Base-by-base conservation (phyloP, 345 rosid species). In the Streptanthus diversifolius region DNA sequence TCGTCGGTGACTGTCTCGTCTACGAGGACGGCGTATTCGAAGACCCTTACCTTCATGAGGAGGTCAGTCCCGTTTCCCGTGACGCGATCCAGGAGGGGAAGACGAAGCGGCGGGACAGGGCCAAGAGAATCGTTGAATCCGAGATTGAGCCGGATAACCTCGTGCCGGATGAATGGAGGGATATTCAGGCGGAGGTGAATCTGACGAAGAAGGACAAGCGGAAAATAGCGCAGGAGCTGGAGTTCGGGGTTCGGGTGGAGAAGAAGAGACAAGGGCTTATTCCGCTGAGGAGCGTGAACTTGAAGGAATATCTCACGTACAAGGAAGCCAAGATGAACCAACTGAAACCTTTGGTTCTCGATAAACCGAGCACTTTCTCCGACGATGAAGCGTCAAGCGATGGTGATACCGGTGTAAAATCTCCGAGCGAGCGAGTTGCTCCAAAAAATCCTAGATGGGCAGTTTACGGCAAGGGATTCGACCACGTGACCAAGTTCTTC, bases 371-470 rank as follows among this genome's bases (percentile, higher is more conserved):
- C 14, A 73, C 30, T 33, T 83, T 81, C 55, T 49, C 60, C 7
- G 77, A 32, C 9, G 69, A 74, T 41, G 71, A 41, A 35, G 74
- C 32, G 12, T 47, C 66, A 5, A 35, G 41, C 51, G 71, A 47
- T 25, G 55, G 6, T 40, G 81, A 57, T 37, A 43, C 39, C 41
- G 63, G 27, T 35, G 21, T 22, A 32, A 27, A 73, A 43, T 55
- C 57, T 66, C 70, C 77, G 10, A 74, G 74, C 54, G 87, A 86
- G 74, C 83, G 96, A 39, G 89, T 79, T 54, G 82, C 80, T 2
- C 90, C 96, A 1, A 90, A 81, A 86, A 88, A 89, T 60, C 96
- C 99, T 4, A 91, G 88, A 72, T 87, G 96, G 96, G 99, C 91
- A 0, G 99, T 91, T 43, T 93, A 89, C 60, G 97, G 98, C 18